These are phyloP conservation scores for Rhodotorula graminis DNA, from an alignment of 768 basidiomycete species.

Conservation along the genomic window DNA sequence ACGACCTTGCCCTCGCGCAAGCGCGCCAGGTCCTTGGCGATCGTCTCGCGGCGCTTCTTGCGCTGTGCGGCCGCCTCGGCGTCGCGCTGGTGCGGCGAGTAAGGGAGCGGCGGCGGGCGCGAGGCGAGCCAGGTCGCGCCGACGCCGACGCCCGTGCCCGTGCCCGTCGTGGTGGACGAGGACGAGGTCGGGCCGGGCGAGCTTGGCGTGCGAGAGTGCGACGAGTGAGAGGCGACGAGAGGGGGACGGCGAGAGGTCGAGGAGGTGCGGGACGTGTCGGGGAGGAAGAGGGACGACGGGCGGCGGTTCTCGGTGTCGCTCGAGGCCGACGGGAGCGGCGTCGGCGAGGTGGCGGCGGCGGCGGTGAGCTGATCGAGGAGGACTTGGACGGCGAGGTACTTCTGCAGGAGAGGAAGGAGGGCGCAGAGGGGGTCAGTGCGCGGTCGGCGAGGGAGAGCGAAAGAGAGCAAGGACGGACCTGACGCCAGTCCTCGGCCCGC, in stretches of 20 bases:
- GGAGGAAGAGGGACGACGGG: neutral
- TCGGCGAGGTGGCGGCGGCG: neutral
- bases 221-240: neutral
- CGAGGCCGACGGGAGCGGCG: neutral
- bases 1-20: constrained; percentile 23
- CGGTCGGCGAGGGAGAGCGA: no score
- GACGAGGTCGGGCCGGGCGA: no score
- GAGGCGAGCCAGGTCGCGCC: neutral
- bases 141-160: no score
- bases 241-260: neutral
- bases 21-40: constrained; percentile 35
- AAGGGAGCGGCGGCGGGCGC: constrained; percentile 29
- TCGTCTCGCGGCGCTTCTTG: constrained; percentile 35
- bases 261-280: neutral
- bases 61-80: constrained; percentile 9
- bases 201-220: neutral
- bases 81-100: constrained; percentile 26
- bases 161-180: no score
- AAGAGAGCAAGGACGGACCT: constrained; percentile 2
- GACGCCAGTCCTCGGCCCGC: constrained; percentile 1
- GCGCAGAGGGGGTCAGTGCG: no score
- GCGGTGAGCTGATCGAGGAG: constrained; percentile 17
- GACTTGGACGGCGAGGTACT: constrained; percentile 26
- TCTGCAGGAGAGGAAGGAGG: neutral
- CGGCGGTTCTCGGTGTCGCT: neutral